These are phyloP conservation scores for Coleophoma cylindrospora DNA, from an alignment of 2,329 filamentous ascomycete genomes.

Conservation along the genomic window DNA sequence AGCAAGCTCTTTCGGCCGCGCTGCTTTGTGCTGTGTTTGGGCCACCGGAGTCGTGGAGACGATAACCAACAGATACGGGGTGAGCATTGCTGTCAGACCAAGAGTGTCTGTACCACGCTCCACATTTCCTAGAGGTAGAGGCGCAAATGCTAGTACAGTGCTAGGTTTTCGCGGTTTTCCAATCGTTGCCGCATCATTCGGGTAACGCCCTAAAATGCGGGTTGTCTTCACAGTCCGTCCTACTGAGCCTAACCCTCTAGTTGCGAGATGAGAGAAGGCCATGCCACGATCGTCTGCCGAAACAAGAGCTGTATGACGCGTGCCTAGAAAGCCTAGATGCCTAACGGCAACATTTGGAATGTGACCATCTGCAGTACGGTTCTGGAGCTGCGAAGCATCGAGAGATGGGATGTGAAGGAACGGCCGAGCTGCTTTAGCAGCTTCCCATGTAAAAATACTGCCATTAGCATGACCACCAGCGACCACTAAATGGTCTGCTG, in stretches of 20 bases:
- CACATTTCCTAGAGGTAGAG: slow-evolving; percentile 88
- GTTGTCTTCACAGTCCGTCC: slow-evolving; percentile 84
- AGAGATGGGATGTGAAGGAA: slow-evolving; percentile 84
- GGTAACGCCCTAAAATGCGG: slow-evolving; percentile 87
- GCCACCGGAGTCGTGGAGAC: slow-evolving; percentile 96
- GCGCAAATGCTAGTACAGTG: slow-evolving; percentile 86
- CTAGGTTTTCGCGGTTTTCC: slow-evolving; percentile 80
- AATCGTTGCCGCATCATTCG: slow-evolving; percentile 54
- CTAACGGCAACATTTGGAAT: slow-evolving; percentile 71
- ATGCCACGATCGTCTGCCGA: slow-evolving; percentile 94
- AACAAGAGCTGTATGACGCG: slow-evolving; percentile 86
- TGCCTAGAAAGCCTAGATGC: slow-evolving; percentile 92
- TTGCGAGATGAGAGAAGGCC: slow-evolving; percentile 97
- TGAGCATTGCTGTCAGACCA: slow-evolving; percentile 91
- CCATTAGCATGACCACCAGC: slow-evolving; percentile 87
- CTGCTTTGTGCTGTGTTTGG: slow-evolving; percentile 92
- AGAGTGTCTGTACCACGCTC: slow-evolving; percentile 83
- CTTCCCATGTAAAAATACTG: slow-evolving; percentile 96
- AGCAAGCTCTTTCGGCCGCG: slow-evolving; percentile 83
- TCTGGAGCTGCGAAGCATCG: slow-evolving; percentile 57
- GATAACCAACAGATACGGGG: slow-evolving; percentile 90
- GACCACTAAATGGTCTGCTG: slow-evolving; percentile 88
- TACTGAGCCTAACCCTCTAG: slow-evolving; percentile 80
- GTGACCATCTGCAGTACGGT: slow-evolving; percentile 75
- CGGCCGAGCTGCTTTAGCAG: slow-evolving; percentile 72